These are phyloP conservation scores for Phlegmacium glaucopus DNA, from an alignment of 768 basidiomycete genomes.

Conservation along the genomic window DNA sequence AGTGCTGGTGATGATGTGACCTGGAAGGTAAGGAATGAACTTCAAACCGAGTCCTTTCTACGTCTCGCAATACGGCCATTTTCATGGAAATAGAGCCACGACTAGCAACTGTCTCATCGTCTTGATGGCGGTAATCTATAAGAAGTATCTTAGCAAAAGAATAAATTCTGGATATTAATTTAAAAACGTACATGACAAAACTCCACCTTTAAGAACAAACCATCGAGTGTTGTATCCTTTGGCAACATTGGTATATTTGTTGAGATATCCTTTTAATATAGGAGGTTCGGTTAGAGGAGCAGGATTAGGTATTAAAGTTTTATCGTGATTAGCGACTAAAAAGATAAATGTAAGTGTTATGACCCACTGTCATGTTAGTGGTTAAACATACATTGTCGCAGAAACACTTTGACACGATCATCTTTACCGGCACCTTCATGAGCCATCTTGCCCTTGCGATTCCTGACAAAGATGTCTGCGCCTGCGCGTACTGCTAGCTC, in stretches of 20 bases:
- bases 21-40: constrained; percentile 61
- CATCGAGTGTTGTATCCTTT: constrained; percentile 87
- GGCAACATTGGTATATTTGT: constrained; percentile 92
- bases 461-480: constrained; percentile 85
- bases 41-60: constrained; percentile 78
- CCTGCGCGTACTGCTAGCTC: constrained; percentile 84
- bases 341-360: neutral
- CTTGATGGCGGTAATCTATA: constrained; percentile 82
- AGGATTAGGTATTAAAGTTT: constrained; percentile 54
- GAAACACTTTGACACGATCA: constrained; percentile 76
- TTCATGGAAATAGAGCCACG: constrained; percentile 89
- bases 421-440: constrained; percentile 73
- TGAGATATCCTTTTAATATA: constrained; percentile 70
- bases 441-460: constrained; percentile 66
- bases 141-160: constrained; percentile 9
- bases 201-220: constrained; percentile 87
- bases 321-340: constrained; percentile 78
- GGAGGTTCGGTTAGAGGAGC: constrained; percentile 49
- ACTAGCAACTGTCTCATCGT: constrained; percentile 82
- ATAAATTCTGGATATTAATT: neutral
- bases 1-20: constrained; percentile 29
- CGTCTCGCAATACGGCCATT: constrained; percentile 60
- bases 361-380: neutral
- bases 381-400: constrained; percentile 70
- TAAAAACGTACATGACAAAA: constrained; percentile 69